Evolutionary conservation across 2,329 filamentous ascomycete genomes (phyloP).

Genomic region (Talaromyces sp.): DNA sequence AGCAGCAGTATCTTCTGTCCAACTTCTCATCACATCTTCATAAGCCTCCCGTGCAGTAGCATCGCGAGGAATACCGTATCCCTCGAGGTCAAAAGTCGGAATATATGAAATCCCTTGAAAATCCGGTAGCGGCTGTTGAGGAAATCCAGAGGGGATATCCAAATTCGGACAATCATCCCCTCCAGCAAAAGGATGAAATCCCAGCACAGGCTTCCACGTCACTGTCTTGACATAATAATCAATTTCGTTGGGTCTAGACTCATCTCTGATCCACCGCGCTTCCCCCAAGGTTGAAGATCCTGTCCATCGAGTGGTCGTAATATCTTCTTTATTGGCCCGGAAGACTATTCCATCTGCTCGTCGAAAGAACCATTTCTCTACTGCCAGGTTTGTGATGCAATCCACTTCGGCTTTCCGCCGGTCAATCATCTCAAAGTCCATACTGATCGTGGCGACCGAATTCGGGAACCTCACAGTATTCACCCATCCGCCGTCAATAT

Average conservation of each 20-base stretch:
- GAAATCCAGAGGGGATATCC: constrained; percentile 1
- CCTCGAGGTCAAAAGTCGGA: neutral
- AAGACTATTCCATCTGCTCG: constrained; percentile 31
- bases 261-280: constrained; percentile 41
- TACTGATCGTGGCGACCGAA: constrained; percentile 36
- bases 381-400: constrained; percentile 37
- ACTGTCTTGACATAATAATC: constrained; percentile 45
- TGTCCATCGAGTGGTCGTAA: constrained; percentile 38
- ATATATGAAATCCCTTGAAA: neutral
- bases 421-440: constrained; percentile 48
- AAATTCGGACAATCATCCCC: neutral
- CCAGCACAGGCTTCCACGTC: constrained; percentile 24
- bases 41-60: neutral
- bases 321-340: constrained; percentile 25
- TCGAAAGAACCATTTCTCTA: constrained; percentile 33
- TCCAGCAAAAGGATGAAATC: neutral
- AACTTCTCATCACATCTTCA: neutral
- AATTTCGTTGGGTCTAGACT: constrained; percentile 34
- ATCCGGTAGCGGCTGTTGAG: neutral
- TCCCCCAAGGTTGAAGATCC: constrained; percentile 42
- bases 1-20: no score
- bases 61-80: neutral
- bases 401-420: constrained; percentile 45
- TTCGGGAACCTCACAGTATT: constrained; percentile 24
- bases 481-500: constrained; percentile 39